Evolutionary conservation across 2,329 filamentous ascomycete species (phyloP).

Genomic region (Botrytis byssoidea): DNA sequence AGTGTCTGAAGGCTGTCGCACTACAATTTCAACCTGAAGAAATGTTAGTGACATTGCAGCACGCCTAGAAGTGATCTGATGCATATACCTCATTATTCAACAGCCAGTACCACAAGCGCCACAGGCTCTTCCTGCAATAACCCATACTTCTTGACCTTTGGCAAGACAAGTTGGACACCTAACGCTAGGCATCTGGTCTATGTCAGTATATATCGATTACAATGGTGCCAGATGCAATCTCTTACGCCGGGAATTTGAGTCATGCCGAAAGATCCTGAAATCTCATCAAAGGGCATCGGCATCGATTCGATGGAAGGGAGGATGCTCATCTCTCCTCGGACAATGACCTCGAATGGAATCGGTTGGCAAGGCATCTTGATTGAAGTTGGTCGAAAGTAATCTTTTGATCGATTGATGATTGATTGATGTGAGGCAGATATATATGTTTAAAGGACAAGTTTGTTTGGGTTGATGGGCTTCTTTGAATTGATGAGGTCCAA

Average conservation of each 20-base stretch:
- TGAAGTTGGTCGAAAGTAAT: background rate
- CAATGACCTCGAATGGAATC: background rate
- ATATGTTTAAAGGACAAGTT: background rate
- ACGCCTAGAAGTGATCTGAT: background rate
- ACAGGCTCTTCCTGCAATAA: constrained; percentile 53
- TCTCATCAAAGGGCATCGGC: background rate
- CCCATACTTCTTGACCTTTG: constrained; percentile 54
- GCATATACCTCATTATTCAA: background rate
- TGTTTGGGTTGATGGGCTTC: constrained; percentile 4
- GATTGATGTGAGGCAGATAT: background rate
- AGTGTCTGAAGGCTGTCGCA: background rate
- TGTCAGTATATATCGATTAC: constrained; percentile 21
- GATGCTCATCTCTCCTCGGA: constrained; percentile 13
- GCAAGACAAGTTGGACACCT: constrained; percentile 52
- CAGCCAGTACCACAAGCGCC: constrained; percentile 12
- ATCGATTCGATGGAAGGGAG: background rate
- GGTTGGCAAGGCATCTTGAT: constrained; percentile 14
- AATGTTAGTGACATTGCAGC: background rate
- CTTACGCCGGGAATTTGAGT: constrained; percentile 6
- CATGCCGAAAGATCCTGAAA: constrained; percentile 16
- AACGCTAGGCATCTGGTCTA: constrained; percentile 47
- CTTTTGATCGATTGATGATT: background rate
- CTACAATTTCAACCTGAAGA: background rate
- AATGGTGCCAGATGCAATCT: background rate
- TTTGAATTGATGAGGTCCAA: constrained; percentile 8